Evolutionary conservation across 1,139 yeast genomes (phyloP), one percentile per base, ranked within the genome.

Genomic region (Torulaspora globosa): DNA sequence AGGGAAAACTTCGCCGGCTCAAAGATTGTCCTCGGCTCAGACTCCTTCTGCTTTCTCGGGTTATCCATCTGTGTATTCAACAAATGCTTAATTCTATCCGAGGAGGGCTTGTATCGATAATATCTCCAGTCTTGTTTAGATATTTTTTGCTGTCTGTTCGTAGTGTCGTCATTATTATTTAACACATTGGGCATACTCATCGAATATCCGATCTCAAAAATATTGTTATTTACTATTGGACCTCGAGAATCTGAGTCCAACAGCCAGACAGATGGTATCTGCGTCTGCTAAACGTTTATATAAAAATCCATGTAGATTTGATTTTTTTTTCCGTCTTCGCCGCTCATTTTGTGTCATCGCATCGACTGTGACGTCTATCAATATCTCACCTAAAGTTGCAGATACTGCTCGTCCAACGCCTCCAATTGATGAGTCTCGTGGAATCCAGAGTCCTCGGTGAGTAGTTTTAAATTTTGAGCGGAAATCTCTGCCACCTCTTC

Each of bases 1-100:
- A 87, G 72, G 33, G 79, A 79, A 63, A 89, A 86, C 45, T 79
- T 74, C 4, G 75, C 73, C 49, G 68, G 63, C 28, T 71, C 73
- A 49, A 67, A 72, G 8, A 70, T 65, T 3, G 58, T 58, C 37
- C 66, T 48, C 14, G 52, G 42, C 14, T 10, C 26, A 9, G 41
- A 23, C 7, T 30, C 41, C 23, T 27, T 34, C 7, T 42, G 41
- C n/a, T 12, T 34, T 7, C 18, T 12, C 11, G 30, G 24, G 15
- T 37, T 42, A n/a, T 48, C 51, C 12, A 24, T 31, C 11, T 42
- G 45, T 9, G 43, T 36, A 26, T 35, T 36, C 14, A 43, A 28
- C 23, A 48, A 19, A 26, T 24, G 31, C 31, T 42, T 48, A 6
- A 48, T 43, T 18, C 45, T 38, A 30, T 45, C 51, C 7, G 51